Percentiles rank a stretch among this genome's conserved stretches.
phyloP scores from a whole-genome alignment of 1,284 basidiomycete species.

The Ceratobasidium sp. region DNA sequence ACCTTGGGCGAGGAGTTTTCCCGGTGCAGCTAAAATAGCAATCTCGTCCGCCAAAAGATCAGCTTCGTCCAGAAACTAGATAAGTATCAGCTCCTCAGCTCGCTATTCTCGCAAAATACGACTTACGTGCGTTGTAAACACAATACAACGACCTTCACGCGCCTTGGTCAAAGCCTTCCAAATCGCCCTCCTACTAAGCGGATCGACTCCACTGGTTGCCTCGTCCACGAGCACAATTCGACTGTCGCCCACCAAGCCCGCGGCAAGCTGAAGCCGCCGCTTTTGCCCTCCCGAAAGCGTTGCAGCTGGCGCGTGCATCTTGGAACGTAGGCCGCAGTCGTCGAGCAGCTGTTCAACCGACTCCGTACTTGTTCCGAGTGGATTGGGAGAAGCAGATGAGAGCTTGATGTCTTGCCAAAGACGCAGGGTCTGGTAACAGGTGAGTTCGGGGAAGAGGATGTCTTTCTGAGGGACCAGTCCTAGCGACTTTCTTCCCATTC shows the following conservation, averaged over 20 bases:
- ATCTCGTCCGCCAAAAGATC: conserved; percentile 83
- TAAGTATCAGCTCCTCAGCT: conserved; percentile 11
- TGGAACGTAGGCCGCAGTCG: conserved; percentile 78
- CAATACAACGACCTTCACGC: conserved; percentile 72
- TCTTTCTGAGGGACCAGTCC: conserved; percentile 88
- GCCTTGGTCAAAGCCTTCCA: conserved; percentile 80
- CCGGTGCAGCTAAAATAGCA: conserved; percentile 80
- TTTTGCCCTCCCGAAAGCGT: conserved; percentile 85
- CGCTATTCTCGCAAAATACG: not conserved
- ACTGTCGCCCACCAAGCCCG: conserved; percentile 79
- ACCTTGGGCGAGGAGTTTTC: conserved; percentile 78
- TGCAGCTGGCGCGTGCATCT: conserved; percentile 73
- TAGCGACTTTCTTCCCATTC: conserved; percentile 66
- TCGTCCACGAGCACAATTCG: conserved; percentile 75
- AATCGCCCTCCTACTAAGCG: conserved; percentile 78
- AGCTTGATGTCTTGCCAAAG: conserved; percentile 83
- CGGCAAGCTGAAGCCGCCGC: conserved; percentile 82
- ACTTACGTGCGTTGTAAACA: conserved; percentile 78
- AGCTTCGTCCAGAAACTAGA: conserved; percentile 81
- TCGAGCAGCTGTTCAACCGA: conserved; percentile 72
- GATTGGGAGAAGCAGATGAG: conserved; percentile 54
- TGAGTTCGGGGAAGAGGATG: conserved; percentile 82
- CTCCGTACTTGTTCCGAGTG: conserved; percentile 55
- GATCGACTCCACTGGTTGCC: conserved; percentile 85
- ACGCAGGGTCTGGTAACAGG: conserved; percentile 77